Conservation (phyloP, 2,329 filamentous ascomycete species). For the Alternaria solani region DNA sequence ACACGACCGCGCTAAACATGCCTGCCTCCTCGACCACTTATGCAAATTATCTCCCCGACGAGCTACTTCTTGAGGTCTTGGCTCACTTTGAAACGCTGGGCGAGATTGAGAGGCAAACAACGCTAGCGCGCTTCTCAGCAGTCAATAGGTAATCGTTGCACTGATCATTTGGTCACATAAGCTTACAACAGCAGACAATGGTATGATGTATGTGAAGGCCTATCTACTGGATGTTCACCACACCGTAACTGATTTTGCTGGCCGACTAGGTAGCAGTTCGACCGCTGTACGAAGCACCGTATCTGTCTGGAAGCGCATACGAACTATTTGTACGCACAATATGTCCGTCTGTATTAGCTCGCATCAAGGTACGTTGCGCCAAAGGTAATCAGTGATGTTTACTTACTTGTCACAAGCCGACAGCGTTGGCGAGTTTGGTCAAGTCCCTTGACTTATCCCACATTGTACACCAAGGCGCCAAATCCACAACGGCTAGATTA, state of each 20-base stretch:
- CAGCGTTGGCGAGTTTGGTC: constrained; percentile 60
- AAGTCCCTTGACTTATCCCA: constrained; percentile 61
- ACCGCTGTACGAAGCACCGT: constrained; percentile 62
- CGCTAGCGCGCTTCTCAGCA: constrained; percentile 61
- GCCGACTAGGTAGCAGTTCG: constrained; percentile 48
- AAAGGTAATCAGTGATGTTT: not conserved
- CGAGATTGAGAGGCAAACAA: constrained; percentile 51
- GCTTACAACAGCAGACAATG: constrained; percentile 55
- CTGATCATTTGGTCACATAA: not conserved
- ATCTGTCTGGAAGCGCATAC: constrained; percentile 62
- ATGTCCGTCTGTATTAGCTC: constrained; percentile 60
- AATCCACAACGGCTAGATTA: constrained; percentile 65
- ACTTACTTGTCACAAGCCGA: constrained; percentile 43
- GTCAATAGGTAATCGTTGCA: constrained; percentile 37
- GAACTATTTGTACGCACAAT: constrained; percentile 63
- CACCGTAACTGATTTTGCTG: not conserved
- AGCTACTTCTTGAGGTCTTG: constrained; percentile 62
- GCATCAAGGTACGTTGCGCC: constrained; percentile 45
- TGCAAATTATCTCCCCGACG: constrained; percentile 59
- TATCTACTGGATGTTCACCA: not conserved
- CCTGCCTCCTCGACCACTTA: constrained; percentile 7
- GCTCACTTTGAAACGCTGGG: constrained; percentile 50
- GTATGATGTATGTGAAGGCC: constrained; percentile 56
- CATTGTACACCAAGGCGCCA: constrained; percentile 67
- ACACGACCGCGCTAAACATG: constrained; percentile 5